Conservation (phyloP, 208 protist species). For the Wallacemonas rigidus region DNA sequence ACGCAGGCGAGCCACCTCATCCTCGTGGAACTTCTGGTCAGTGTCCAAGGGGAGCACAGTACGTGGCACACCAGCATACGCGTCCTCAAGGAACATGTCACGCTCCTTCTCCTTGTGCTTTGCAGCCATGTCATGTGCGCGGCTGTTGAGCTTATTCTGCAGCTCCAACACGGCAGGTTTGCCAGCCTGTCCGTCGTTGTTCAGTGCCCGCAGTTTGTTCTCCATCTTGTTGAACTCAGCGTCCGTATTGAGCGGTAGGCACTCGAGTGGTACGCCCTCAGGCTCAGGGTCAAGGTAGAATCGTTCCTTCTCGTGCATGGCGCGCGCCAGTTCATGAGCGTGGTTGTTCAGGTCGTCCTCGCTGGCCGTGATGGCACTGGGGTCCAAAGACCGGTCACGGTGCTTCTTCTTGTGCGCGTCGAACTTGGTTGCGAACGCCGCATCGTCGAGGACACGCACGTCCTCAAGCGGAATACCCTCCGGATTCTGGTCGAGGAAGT, state of each 20-base stretch:
- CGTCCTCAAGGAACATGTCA: slow-evolving; percentile 50
- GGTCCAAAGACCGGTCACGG: slow-evolving; percentile 51
- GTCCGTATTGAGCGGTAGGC: slow-evolving; percentile 72
- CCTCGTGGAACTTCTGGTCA: slow-evolving; percentile 58
- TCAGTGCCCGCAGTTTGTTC: slow-evolving; percentile 62
- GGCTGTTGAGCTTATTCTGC: slow-evolving; percentile 51
- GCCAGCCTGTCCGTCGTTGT: slow-evolving; percentile 45
- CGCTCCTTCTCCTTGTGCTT: slow-evolving; percentile 70
- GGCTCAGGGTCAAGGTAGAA: slow-evolving; percentile 62
- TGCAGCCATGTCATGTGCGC: slow-evolving; percentile 60
- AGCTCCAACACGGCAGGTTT: slow-evolving; percentile 39
- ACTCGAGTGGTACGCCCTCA: slow-evolving; percentile 56
- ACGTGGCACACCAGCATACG: slow-evolving; percentile 49
- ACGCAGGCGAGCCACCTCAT: slow-evolving; percentile 57
- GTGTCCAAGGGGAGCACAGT: slow-evolving; percentile 54
- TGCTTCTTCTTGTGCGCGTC: slow-evolving; percentile 38
- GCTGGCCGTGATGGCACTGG: slow-evolving; percentile 54
- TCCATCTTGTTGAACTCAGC: slow-evolving; percentile 49
- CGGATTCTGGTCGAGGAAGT: slow-evolving; percentile 64
- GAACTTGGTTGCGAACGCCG: slow-evolving; percentile 47
- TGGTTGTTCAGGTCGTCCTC: slow-evolving; percentile 70
- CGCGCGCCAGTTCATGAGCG: slow-evolving; percentile 51
- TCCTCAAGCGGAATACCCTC: slow-evolving; percentile 64
- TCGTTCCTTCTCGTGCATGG: slow-evolving; percentile 58
- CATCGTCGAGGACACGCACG: slow-evolving; percentile 54